A percentile compares a stretch with the other conserved stretches of the same genome.
Evolutionary conservation across 2,329 filamentous ascomycete genomes (phyloP).

Genomic region (Tolypocladium pustulatum): DNA sequence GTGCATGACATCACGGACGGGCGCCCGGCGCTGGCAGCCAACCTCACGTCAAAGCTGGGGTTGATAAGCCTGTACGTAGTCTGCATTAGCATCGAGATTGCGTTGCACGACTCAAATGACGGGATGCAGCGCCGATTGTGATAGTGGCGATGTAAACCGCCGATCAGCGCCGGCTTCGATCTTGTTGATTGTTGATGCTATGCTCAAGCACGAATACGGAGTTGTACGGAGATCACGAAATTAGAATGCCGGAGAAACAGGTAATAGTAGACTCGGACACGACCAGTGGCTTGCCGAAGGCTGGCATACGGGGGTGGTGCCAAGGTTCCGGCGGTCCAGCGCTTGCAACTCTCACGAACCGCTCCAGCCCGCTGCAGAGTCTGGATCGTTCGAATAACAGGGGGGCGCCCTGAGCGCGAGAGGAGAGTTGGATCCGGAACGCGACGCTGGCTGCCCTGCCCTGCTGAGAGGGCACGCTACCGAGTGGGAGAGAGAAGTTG

Average conservation of each 20-base stretch:
- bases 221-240: not conserved
- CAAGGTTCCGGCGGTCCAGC: not conserved
- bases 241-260: not conserved
- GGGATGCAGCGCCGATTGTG: not conserved
- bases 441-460: not conserved
- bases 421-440: not conserved
- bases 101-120: not conserved
- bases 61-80: not conserved
- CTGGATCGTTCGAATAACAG: not conserved
- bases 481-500: no score
- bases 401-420: no score
- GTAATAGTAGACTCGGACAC: not conserved
- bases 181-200: not conserved
- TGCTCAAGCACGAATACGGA: not conserved
- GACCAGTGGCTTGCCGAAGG: not conserved
- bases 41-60: not conserved
- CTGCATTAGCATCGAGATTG: not conserved
- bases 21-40: not conserved
- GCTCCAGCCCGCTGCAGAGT: not conserved
- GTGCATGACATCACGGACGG: not conserved
- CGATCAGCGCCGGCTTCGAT: not conserved
- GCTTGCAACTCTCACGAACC: not conserved
- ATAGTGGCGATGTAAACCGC: not conserved
- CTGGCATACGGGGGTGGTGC: not conserved
- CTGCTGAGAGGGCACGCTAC: not conserved